Evolutionary conservation across 2,329 filamentous ascomycete species (phyloP), one percentile per base, ranked within the genome.

Genomic region (Pseudogymnoascus sp.): DNA sequence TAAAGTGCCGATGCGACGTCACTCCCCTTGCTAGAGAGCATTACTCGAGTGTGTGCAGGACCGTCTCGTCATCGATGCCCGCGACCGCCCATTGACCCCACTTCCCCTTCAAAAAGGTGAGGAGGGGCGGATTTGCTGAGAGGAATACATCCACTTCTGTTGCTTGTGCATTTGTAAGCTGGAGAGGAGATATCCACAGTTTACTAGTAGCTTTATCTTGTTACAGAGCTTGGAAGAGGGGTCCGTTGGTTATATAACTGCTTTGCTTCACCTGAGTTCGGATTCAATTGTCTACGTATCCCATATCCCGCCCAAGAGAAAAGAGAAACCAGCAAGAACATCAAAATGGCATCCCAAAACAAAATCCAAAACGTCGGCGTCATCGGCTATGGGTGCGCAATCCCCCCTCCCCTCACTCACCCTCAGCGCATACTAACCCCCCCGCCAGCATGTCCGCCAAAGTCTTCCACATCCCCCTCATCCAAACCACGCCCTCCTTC

Each of bases 391-490:
- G 84, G 72, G 72, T 72, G 66, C 46, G 65, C 31, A 16, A 62
- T 38, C 50, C 26, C 63, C 59, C n/a, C 10, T 65, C 59, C 38
- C n/a, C 7, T 33, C 10, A 35, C 38, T 33, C 8, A 12, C 37
- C 16, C 26, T 6, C 61, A 11, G 12, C 38, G 37, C 46, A 12
- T 35, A 40, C 66, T 68, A 61, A 69, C 60, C 14, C 24, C 6
- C 56, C 26, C 28, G n/a, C 11, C 38, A 74, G 84, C 69, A 74
- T 85, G 71, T 83, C 81, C 63, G 90, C 90, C 75, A 93, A 92
- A 73, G 81, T 89, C 76, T 95, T 93, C 77, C 90, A 95, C 75
- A 91, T 93, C 72, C 90, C 90, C 66, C 89, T 92, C 76, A 82
- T 95, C 75, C 78, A 78, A 61, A 81, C 82, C 31, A 84, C 87